Conservation (phyloP, 768 basidiomycete species). For the Calocera cornea region DNA sequence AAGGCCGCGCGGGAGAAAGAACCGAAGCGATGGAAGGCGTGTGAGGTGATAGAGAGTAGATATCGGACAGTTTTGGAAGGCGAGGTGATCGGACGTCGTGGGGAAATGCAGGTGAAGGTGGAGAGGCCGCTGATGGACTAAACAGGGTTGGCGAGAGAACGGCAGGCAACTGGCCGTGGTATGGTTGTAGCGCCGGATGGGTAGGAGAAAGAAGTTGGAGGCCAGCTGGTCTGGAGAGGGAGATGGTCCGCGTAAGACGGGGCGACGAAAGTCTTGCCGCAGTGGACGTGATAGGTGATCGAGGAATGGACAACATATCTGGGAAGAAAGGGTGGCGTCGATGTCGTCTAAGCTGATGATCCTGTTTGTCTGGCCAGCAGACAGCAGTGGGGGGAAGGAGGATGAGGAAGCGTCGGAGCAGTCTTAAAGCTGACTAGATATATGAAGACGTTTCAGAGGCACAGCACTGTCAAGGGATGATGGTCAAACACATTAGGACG, state of each 20-base stretch:
- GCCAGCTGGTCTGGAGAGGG: neutral
- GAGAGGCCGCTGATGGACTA: neutral
- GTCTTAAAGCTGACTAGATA: neutral
- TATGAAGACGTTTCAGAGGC: constrained; percentile 1
- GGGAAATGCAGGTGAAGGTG: neutral
- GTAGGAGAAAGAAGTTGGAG: neutral
- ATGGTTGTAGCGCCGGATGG: neutral
- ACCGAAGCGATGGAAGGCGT: neutral
- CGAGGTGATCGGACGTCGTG: neutral
- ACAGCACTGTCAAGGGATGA: neutral
- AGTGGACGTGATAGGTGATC: neutral
- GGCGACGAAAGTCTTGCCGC: neutral
- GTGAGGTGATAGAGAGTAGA: neutral
- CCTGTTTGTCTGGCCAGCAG: neutral
- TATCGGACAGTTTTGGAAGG: neutral
- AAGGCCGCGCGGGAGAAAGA: neutral
- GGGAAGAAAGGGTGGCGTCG: neutral
- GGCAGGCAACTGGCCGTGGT: neutral
- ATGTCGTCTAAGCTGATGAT: neutral
- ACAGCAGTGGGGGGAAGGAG: neutral
- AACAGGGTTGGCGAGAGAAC: neutral
- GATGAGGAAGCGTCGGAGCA: neutral
- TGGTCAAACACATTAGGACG: neutral
- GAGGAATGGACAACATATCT: neutral
- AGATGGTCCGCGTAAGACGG: neutral